Conservation (phyloP, 306 rosid species). For the Trifolium repens region DNA sequence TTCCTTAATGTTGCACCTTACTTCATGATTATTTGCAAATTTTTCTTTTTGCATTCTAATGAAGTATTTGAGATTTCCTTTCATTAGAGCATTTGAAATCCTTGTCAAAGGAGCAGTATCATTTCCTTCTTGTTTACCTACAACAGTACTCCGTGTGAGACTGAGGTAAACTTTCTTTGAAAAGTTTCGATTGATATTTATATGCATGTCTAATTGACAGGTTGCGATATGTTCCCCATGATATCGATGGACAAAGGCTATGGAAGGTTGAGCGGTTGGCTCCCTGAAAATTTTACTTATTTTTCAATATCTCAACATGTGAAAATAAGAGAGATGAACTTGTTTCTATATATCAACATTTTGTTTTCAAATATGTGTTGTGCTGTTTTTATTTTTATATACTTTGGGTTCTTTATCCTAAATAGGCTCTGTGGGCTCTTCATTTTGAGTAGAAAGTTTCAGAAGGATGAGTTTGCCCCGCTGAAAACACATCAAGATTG, state of each 20-base stretch:
- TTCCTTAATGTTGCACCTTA: neutral
- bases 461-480: neutral
- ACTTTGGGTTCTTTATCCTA: neutral
- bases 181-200: slow-evolving; percentile 32
- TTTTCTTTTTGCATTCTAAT: neutral
- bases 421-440: neutral
- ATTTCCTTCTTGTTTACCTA: neutral
- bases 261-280: slow-evolving; percentile 95
- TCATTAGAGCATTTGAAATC: slow-evolving; percentile 17
- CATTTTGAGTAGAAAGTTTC: neutral
- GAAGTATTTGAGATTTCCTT: slow-evolving; percentile 15
- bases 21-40: neutral
- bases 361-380: neutral
- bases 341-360: neutral
- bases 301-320: slow-evolving; percentile 42
- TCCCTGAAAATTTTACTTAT: slow-evolving; percentile 56
- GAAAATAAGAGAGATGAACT: slow-evolving; percentile 37
- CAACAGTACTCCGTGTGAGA: slow-evolving; percentile 2
- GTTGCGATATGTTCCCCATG: slow-evolving; percentile 77
- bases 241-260: slow-evolving; percentile 61
- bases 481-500: neutral
- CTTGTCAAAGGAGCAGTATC: slow-evolving; percentile 10
- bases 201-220: slow-evolving; percentile 55
- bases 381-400: neutral
- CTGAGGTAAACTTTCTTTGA: slow-evolving; percentile 16